Evolutionary conservation across 768 basidiomycete genomes (phyloP).

Genomic region (Pisolithus orientalis): DNA sequence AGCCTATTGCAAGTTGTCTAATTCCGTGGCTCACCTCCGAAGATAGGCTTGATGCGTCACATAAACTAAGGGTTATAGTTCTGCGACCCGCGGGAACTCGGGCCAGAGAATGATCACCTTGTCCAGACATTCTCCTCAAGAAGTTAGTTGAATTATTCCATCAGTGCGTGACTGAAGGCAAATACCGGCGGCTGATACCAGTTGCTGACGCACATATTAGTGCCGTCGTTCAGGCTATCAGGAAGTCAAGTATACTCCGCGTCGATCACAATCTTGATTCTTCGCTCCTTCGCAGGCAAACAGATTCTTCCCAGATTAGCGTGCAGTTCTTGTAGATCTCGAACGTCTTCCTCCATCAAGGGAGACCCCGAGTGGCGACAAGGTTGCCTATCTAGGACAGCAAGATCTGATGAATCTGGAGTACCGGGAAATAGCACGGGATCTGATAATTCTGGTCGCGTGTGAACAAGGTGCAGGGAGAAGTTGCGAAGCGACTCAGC

Average conservation of each 20-base stretch:
- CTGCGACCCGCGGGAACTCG: not conserved
- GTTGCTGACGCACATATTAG: slow-evolving; percentile 18
- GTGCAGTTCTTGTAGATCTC: slow-evolving; percentile 54
- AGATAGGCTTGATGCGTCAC: slow-evolving; percentile 90
- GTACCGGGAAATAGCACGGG: slow-evolving; percentile 64
- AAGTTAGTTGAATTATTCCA: slow-evolving; percentile 66
- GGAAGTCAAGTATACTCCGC: slow-evolving; percentile 67
- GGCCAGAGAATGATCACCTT: slow-evolving; percentile 2
- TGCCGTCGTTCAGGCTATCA: not conserved
- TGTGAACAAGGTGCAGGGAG: slow-evolving; percentile 50
- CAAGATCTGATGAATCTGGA: slow-evolving; percentile 53
- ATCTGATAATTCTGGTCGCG: slow-evolving; percentile 28
- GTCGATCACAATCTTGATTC: slow-evolving; percentile 72
- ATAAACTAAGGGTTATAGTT: slow-evolving; percentile 69
- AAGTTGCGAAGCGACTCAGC: slow-evolving; percentile 54
- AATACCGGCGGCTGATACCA: slow-evolving; percentile 80
- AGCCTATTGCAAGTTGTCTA: not conserved
- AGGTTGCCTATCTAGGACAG: slow-evolving; percentile 32
- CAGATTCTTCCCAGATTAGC: slow-evolving; percentile 62
- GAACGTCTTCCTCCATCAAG: slow-evolving; percentile 52
- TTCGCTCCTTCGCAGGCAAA: slow-evolving; percentile 48
- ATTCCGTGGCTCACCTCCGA: slow-evolving; percentile 41
- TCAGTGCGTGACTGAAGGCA: slow-evolving; percentile 66
- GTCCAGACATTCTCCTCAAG: slow-evolving; percentile 7
- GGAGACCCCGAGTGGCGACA: slow-evolving; percentile 13